Base-by-base conservation (phyloP, 2,329 filamentous ascomycete species). In the Septoria linicola region DNA sequence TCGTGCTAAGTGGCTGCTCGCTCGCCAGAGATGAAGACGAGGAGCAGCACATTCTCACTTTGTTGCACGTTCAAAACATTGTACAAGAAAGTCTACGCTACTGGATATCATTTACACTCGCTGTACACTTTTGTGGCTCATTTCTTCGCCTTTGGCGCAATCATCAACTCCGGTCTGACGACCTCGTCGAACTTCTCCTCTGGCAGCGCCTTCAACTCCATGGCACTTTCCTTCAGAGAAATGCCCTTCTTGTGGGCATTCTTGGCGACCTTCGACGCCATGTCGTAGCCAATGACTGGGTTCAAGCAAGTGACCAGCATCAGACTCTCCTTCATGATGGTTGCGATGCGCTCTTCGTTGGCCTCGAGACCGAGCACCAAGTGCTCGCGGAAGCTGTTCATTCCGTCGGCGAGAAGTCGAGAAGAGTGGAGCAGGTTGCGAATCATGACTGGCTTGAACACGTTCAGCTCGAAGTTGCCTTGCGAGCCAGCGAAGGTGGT, bases 261-360 rank as follows among this genome's bases (percentile, higher is more conserved):
- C 85, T 96, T 96, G 67, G 91, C 91, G 19, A 96, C 91, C 79
- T 95, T 95, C 73, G 85, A 90, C 45, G 91, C 91, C 88, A 95
- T 95, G 70, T 96, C 91, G 73, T 96, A 96, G 54, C 91, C 92
- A 69, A 97, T 96, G 73, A 95, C 89, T 63, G 91, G 90, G 80
- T 96, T 96, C 58, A 97, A 80, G 80, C 92, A 96, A 60, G 93
- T 99, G 30, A 97, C 93, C 61, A 97, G 82, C 93, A 99, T 99
- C 65, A 99, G 81, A 68, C 89, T 95, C 77, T 99, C 91, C 76
- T 95, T 90, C 77, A 99, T 83, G 63, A 99, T 87, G 68, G 83
- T 85, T 51, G 80, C 76, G 68, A 99, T 97, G 76, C 91, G 88
- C 71, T 88, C 84, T 81, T 96, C 91, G 72, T 99, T 95, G 45